Evolutionary conservation across 345 rosid species (phyloP).

Genomic region (Kandelia obovata): DNA sequence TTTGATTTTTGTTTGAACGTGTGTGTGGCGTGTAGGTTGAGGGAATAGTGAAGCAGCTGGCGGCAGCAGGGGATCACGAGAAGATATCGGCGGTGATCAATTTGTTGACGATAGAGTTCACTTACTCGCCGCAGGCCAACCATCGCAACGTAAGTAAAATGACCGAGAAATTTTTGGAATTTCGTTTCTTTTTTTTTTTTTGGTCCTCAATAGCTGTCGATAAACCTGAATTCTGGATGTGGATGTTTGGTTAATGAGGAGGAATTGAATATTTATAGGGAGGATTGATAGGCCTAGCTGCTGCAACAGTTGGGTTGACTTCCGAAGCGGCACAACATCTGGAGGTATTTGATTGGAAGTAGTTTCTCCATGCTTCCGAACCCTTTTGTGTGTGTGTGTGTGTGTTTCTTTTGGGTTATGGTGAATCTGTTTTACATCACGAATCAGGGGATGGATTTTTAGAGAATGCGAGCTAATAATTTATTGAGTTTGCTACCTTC

Average conservation of each 20-base stretch:
- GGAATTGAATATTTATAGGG: conserved; percentile 45
- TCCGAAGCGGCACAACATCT: conserved; percentile 91
- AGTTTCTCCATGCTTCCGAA: neutral
- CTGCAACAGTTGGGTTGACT: conserved; percentile 93
- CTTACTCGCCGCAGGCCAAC: conserved; percentile 79
- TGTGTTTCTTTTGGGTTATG: neutral
- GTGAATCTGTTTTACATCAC: too few relatives aligned
- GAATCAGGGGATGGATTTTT: too few relatives aligned
- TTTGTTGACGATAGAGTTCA: conserved; percentile 67
- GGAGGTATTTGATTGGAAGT: conserved; percentile 46
- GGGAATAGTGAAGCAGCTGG: conserved; percentile 79
- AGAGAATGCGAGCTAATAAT: too few relatives aligned
- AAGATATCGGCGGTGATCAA: conserved; percentile 81
- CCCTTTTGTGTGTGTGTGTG: neutral
- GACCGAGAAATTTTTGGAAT: neutral
- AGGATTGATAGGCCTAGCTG: conserved; percentile 95
- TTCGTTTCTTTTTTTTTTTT: neutral
- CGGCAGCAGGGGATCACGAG: conserved; percentile 78
- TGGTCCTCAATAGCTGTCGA: neutral
- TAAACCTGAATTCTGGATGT: neutral
- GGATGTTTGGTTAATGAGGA: conserved; percentile 3
- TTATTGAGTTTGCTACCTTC: too few relatives aligned
- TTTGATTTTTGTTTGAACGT: neutral
- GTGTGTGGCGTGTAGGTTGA: conserved; percentile 54
- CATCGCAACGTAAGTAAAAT: conserved; percentile 68